Evolutionary conservation across 371 early-diverging fungal genomes (phyloP).

Genomic region (Umbelopsis sp.): DNA sequence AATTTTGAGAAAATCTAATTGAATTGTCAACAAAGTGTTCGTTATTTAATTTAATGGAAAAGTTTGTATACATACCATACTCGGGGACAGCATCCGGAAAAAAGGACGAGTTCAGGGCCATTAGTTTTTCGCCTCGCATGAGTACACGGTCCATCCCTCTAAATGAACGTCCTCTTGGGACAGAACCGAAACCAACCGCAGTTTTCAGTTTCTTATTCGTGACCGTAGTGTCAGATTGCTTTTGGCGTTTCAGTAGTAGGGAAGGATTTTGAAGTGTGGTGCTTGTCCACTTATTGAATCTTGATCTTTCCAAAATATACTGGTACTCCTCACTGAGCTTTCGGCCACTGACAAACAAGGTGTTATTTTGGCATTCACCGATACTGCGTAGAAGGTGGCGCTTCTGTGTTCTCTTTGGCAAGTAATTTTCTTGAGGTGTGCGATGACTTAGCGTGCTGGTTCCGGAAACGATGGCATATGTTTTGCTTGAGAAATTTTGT

Average conservation of each 20-base stretch:
- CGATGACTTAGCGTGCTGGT: neutral
- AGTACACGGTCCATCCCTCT: neutral
- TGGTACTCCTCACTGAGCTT: conserved; percentile 60
- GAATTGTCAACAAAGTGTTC: no score
- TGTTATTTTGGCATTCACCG: conserved; percentile 6
- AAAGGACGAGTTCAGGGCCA: no score
- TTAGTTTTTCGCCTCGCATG: neutral
- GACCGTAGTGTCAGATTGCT: neutral
- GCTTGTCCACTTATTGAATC: conserved; percentile 54
- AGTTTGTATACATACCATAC: neutral
- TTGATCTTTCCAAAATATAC: conserved; percentile 56
- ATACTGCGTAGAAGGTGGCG: neutral
- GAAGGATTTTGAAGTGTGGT: conserved; percentile 56
- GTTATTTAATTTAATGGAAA: neutral
- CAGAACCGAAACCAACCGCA: neutral
- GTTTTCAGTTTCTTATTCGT: neutral
- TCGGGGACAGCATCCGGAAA: neutral
- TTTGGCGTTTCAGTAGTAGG: conserved; percentile 32
- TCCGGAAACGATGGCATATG: neutral
- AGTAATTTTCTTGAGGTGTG: neutral
- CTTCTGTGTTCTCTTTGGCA: neutral
- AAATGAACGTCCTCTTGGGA: no score
- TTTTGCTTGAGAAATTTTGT: conserved; percentile 7
- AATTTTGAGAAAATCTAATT: neutral
- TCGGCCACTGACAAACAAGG: conserved; percentile 40